Base-by-base conservation (phyloP, 352 stramenopile genomes). In the Pythium brassicae region DNA sequence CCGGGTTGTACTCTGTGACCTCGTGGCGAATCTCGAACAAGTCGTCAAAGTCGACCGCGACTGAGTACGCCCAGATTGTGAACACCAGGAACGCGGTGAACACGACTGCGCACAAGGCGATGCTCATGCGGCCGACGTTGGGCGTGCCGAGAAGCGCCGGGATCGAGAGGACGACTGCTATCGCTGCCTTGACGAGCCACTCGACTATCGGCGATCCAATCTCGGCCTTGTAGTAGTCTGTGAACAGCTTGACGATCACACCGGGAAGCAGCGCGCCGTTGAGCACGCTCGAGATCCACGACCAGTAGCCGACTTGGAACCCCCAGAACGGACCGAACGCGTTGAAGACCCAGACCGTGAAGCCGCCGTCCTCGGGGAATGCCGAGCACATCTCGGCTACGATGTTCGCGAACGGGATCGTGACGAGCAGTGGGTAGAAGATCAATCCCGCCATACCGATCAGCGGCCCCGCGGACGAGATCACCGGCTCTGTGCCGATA, bases 301-400 rank as follows among this genome's bases (percentile, higher is more conserved):
- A 76, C 53, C 78, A 74, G 57, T 77, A 83, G 5, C 74, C 78
- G 46, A 78, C 68, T 54, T 87, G 76, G 53, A 86, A 86, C 2
- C 60, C 78, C 61, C 63, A 71, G 60, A 83, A 87, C 12, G 76
- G 65, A 2, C 89, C 91, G 74, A 95, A 96, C 8, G 88, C 89
- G 59, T 82, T 77, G 55, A 92, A 66, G 3, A 95, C 80, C 91
- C 89, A 97, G 14, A 85, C 80, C 2, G 94, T 77, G 55, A 79
- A 91, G 25, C 72, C 87, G 8, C 75, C 68, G 39, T 76, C 65
- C 39, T 97, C 88, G 1, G 86, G 87, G 57, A 95, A 89, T 8
- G 87, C 71, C 0, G 81, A 85, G 23, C 77, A 87, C 20, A 98
- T 66, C 67, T 97, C 89, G 4, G 89, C 84, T 15, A 92, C 95